Percentiles rank a stretch among this genome's conserved stretches.
phyloP scores from a whole-genome alignment of 78 protist genomes.

The Thecamonas trahens region DNA sequence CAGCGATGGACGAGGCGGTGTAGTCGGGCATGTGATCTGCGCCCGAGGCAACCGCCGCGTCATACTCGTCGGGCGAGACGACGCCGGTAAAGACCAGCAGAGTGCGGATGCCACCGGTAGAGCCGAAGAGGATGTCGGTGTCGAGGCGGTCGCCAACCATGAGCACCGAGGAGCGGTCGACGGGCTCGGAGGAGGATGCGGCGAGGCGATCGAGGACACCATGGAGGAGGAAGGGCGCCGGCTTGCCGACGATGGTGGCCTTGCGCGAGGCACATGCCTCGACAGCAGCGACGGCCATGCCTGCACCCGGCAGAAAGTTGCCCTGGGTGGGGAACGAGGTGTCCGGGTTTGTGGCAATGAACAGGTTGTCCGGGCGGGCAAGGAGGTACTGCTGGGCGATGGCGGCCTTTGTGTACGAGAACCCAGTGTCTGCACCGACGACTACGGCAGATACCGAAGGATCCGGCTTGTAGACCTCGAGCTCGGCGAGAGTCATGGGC shows the following conservation, averaged over 20 bases:
- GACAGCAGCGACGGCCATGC: background rate
- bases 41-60: too few relatives aligned
- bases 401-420: constrained; percentile 27
- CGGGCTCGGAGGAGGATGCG: too few relatives aligned
- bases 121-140: constrained; percentile 58
- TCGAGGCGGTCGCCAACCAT: constrained; percentile 69
- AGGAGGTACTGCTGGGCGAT: constrained; percentile 15
- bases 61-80: too few relatives aligned
- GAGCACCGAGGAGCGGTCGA: background rate
- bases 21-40: too few relatives aligned
- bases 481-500: background rate
- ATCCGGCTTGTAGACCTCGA: background rate
- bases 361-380: background rate
- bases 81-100: constrained; percentile 29
- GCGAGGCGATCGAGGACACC: too few relatives aligned
- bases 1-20: too few relatives aligned
- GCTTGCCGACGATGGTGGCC: constrained; percentile 27
- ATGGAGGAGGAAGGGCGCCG: constrained; percentile 20
- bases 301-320: background rate
- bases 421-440: constrained; percentile 23
- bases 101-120: constrained; percentile 2
- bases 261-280: background rate
- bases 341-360: constrained; percentile 41
- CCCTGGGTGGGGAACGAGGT: background rate
- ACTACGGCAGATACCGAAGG: constrained; percentile 27